Base-by-base conservation (phyloP, 1,284 basidiomycete species). In the Trametes polyzona region DNA sequence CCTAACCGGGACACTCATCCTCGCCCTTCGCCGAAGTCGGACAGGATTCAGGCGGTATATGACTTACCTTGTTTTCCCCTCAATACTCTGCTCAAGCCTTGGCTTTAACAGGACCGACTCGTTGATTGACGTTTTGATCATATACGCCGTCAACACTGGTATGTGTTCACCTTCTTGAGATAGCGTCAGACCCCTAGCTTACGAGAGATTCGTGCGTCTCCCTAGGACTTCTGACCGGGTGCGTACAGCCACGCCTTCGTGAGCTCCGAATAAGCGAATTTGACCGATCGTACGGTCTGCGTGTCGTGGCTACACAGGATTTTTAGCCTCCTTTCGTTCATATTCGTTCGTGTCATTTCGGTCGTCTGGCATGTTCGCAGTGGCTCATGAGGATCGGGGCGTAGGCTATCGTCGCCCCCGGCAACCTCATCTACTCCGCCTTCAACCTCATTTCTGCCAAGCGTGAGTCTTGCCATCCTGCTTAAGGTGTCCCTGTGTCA, bases 271-370 rank as follows among this genome's bases (percentile, higher is more conserved):
- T n/a, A n/a, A n/a, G n/a, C n/a, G n/a, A n/a, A n/a, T n/a, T n/a
- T n/a, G n/a, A n/a, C n/a, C n/a, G n/a, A n/a, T n/a, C n/a, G n/a
- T n/a, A n/a, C n/a, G n/a, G n/a, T n/a, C n/a, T n/a, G n/a, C n/a
- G n/a, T n/a, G n/a, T n/a, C n/a, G n/a, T n/a, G n/a, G n/a, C n/a
- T 3, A 11, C 7, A n/a, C 21, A 47, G 46, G 17, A 36, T 47
- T 14, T 47, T 47, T 41, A 78, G 81, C 67, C 78, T 77, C 54
- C 67, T 80, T 12, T 30, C 78, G 1, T 71, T 78, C 23, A 76
- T 74, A 27, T 76, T 78, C 58, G 76, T 78, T 52, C 62, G 76
- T 23, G 14, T 17, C 12, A 7, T 29, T n/a, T 17, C 41, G 19
- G 24, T 2, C 24, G 11, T 29, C 2, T n/a, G 26, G 16, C n/a